Evolutionary conservation across 805 yeast genomes (phyloP).

Genomic region (Candida qinlingensis): DNA sequence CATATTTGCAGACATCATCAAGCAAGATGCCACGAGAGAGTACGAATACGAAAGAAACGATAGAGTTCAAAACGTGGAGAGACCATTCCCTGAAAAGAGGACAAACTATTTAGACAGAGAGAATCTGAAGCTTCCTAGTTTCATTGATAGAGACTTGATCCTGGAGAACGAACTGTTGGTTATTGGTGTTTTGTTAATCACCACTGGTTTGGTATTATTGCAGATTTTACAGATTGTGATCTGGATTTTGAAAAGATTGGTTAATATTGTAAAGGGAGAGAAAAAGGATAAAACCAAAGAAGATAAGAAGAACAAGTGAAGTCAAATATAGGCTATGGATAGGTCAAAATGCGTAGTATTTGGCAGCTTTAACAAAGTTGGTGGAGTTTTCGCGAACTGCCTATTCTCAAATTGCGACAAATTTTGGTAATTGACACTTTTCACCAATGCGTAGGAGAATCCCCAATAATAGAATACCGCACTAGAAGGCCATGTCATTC

Average conservation of each 20-base stretch:
- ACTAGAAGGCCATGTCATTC: conserved; percentile 20
- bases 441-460: too few species aligned
- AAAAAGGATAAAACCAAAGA: neutral
- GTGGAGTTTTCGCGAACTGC: neutral
- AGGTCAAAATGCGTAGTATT: too few species aligned
- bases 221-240: neutral
- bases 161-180: conserved; percentile 46
- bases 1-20: conserved; percentile 53
- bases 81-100: conserved; percentile 27
- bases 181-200: conserved; percentile 28
- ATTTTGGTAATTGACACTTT: neutral
- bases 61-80: conserved; percentile 28
- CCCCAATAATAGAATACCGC: neutral
- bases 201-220: conserved; percentile 1
- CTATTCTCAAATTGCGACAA: neutral
- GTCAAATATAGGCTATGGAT: neutral
- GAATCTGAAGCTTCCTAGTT: conserved; percentile 26
- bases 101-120: conserved; percentile 29
- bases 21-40: conserved; percentile 40
- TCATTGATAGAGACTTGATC: conserved; percentile 42
- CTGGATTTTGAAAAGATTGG: neutral
- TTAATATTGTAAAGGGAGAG: neutral
- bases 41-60: conserved; percentile 53
- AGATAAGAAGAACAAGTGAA: neutral
- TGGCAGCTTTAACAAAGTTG: too few species aligned